Conservation (phyloP, 768 basidiomycete species). For the Gloeopeniophorella convolvens region DNA sequence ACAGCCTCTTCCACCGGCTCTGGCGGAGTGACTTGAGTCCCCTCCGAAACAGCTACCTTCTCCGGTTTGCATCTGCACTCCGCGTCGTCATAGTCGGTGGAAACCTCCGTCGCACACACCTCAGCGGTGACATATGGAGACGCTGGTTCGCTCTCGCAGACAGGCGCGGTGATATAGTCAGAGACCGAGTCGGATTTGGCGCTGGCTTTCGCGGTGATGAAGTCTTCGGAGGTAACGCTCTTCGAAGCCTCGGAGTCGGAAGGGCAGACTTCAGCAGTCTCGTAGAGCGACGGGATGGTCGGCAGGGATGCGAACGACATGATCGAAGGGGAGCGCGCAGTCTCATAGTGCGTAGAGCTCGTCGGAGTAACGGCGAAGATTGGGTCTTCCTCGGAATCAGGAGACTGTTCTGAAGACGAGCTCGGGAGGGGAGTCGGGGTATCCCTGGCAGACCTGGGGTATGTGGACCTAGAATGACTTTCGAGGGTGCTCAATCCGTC, state of each 20-base stretch:
- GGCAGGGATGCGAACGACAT: conserved; percentile 53
- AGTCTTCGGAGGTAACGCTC: conserved; percentile 9
- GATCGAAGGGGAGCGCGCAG: conserved; percentile 38
- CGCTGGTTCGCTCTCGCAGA: conserved; percentile 34
- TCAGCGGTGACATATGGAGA: conserved; percentile 48
- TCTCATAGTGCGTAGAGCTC: conserved; percentile 34
- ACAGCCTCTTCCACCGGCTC: conserved; percentile 29
- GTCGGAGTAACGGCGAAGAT: conserved; percentile 23
- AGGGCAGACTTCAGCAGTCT: conserved; percentile 28
- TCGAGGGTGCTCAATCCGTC: conserved; percentile 21
- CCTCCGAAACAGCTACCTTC: conserved; percentile 6
- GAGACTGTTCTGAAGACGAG: conserved; percentile 26
- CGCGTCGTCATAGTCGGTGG: conserved; percentile 44
- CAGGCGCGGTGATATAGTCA: conserved; percentile 37
- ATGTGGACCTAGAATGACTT: conserved; percentile 13
- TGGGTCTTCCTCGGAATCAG: conserved; percentile 28
- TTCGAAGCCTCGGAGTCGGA: conserved; percentile 24
- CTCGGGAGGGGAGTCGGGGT: conserved; percentile 29
- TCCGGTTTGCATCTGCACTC: conserved; percentile 30
- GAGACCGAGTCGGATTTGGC: conserved; percentile 32
- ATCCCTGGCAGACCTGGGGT: conserved; percentile 10
- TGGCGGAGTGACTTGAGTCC: conserved; percentile 7
- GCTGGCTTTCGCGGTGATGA: conserved; percentile 16
- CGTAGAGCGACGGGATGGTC: conserved; percentile 46
- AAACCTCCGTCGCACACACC: conserved; percentile 36